Evolutionary conservation across 352 stramenopile species (phyloP), one percentile per base, ranked within the genome.

Genomic region (Globisporangium spiculum): DNA sequence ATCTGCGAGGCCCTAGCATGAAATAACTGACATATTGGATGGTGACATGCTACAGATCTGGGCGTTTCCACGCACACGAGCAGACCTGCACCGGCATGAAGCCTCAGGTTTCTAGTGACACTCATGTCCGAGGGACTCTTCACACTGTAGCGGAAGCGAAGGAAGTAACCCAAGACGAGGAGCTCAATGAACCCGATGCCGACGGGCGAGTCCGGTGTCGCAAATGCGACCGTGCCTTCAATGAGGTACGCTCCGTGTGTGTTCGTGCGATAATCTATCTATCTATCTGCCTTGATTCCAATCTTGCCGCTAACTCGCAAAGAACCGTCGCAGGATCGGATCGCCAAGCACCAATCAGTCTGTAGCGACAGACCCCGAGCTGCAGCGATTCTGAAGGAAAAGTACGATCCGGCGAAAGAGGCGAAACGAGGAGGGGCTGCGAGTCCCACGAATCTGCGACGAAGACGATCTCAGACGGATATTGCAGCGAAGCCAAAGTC

Each of bases 271-370:
- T 32, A 32, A 32, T 32, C 3, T 32, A 44, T 44, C 36, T 9
- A 56, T 7, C 36, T 9, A 56, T 7, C n/a, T 9, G 22, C n/a
- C 22, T 22, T 32, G 32, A 22, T 26, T 46, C 22, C 12, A 53
- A 32, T 41, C 32, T 27, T 62, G 57, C 27, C 4, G 27, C 24
- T n/a, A 38, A 12, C 55, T 61, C 16, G 34, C 16, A 41, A 7
- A 18, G 55, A 34, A 27, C 20, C 32, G 5, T 27, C 6, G 9
- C 34, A 84, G 72, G 80, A 90, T 63, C 83, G 85, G 0, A 88
- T 93, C 63, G 71, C 72, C 8, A 93, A 90, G 65, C 83, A 91
- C 68, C 85, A 91, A 63, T 84, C 81, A 0, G 80, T 93, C 16
- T 93, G 85, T 60, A 46, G 66, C 36, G 59, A 70, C 27, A 60